These are phyloP conservation scores for Hordeum vulgare DNA, from an alignment of 176 grass and related monocot species.

Conservation along the genomic window DNA sequence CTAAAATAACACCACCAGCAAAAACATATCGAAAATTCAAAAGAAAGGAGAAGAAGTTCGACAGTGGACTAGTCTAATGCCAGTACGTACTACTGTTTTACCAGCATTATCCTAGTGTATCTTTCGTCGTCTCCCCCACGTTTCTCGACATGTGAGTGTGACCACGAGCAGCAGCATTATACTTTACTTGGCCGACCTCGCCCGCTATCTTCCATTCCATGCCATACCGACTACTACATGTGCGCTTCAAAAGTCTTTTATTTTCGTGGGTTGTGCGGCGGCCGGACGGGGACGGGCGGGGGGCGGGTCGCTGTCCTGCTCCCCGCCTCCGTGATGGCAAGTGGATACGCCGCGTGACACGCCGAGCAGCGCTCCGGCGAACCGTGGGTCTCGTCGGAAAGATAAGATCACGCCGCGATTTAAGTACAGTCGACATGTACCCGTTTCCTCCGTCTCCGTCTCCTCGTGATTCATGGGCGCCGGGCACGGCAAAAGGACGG, in stretches of 20 bases:
- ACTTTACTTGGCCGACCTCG: no score
- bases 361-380: background rate
- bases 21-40: no score
- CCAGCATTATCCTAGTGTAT: background rate
- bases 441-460: background rate
- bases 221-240: background rate
- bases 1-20: no score
- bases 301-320: conserved; percentile 3
- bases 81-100: no score
- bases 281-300: background rate
- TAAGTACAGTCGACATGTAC: background rate
- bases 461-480: background rate
- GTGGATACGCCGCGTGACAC: background rate
- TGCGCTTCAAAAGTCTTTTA: accelerated
- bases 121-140: background rate
- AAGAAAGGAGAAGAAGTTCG: no score
- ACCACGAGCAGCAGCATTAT: no score
- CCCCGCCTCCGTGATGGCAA: background rate
- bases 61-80: background rate
- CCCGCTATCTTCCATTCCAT: background rate
- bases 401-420: background rate
- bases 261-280: background rate
- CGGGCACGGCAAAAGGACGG: background rate
- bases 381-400: no score
- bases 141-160: background rate